These are phyloP conservation scores for Emericellopsis atlantica DNA, from an alignment of 2,329 filamentous ascomycete species.

Conservation along the genomic window DNA sequence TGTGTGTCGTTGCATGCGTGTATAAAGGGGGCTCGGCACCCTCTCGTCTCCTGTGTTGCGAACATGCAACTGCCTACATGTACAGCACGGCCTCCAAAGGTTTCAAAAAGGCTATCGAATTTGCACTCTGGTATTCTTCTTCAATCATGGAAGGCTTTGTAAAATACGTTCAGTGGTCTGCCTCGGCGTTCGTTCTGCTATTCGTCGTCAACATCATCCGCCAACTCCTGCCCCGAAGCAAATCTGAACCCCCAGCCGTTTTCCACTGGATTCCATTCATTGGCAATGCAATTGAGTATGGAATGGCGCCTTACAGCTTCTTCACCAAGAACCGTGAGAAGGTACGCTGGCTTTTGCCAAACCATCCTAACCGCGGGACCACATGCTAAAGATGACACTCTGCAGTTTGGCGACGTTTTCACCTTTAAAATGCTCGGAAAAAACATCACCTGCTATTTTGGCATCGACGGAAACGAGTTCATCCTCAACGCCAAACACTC, in stretches of 20 bases:
- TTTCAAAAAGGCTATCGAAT: neutral
- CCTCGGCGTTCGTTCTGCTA: neutral
- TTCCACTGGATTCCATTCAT: constrained; percentile 51
- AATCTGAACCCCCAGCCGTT: constrained; percentile 40
- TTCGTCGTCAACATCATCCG: constrained; percentile 8
- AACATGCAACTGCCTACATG: neutral
- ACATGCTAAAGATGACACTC: neutral
- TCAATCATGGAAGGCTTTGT: neutral
- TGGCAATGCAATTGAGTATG: constrained; percentile 60
- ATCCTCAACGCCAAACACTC: constrained; percentile 40
- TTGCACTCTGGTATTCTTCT: neutral
- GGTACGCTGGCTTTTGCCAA: constrained; percentile 26
- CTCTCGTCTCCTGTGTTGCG: too few species aligned
- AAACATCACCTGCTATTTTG: constrained; percentile 36
- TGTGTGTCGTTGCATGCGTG: too few species aligned
- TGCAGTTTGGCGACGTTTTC: constrained; percentile 37
- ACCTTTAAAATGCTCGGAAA: constrained; percentile 40
- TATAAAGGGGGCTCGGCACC: too few species aligned
- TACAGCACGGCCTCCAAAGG: neutral
- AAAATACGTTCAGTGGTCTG: neutral
- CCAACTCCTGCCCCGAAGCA: constrained; percentile 11
- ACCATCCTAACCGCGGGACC: neutral
- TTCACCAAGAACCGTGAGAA: constrained; percentile 53
- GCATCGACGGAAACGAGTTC: constrained; percentile 39
- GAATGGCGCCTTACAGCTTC: constrained; percentile 58